A percentile compares a stretch with the other conserved stretches of the same genome.
Evolutionary conservation across 768 basidiomycete species (phyloP).

Genomic region (Pulveroboletus sp.): DNA sequence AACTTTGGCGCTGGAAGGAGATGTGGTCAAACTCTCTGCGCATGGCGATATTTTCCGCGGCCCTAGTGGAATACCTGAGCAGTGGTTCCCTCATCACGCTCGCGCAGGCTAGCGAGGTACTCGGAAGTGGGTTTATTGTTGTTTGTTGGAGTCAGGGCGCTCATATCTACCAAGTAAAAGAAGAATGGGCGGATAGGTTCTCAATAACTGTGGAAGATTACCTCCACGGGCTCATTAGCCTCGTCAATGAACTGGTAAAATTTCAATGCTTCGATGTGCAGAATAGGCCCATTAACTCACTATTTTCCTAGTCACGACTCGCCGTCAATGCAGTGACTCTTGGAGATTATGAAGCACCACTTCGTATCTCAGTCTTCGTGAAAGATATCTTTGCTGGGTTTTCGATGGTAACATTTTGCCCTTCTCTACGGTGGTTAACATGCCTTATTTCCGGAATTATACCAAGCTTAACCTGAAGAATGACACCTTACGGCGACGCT

Average conservation of each 20-base stretch:
- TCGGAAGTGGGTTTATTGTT: constrained; percentile 57
- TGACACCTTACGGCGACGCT: constrained; percentile 67
- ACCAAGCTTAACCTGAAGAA: constrained; percentile 78
- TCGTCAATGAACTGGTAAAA: constrained; percentile 77
- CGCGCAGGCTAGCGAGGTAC: constrained; percentile 43
- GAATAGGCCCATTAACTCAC: constrained; percentile 6
- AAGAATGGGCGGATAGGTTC: constrained; percentile 66
- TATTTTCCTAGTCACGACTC: constrained; percentile 56
- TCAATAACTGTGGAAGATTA: constrained; percentile 72
- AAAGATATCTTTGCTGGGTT: constrained; percentile 83
- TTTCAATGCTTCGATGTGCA: neutral
- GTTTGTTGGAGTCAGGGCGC: constrained; percentile 1
- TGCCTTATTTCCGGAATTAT: constrained; percentile 1
- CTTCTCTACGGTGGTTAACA: constrained; percentile 2
- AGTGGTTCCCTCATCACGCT: constrained; percentile 57
- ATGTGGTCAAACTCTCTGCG: constrained; percentile 74
- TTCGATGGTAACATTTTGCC: constrained; percentile 53
- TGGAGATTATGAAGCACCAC: constrained; percentile 74
- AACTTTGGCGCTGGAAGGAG: constrained; percentile 83
- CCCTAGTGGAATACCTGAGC: constrained; percentile 62
- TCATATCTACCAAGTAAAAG: constrained; percentile 47
- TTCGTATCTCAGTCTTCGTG: constrained; percentile 73
- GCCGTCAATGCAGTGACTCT: constrained; percentile 81
- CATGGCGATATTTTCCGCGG: constrained; percentile 60
- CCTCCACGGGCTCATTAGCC: constrained; percentile 70